A percentile compares a stretch with the other conserved stretches of the same genome.
Conservation (phyloP, 139 green algal genomes). For the Ettlia oleoabundans region DNA sequence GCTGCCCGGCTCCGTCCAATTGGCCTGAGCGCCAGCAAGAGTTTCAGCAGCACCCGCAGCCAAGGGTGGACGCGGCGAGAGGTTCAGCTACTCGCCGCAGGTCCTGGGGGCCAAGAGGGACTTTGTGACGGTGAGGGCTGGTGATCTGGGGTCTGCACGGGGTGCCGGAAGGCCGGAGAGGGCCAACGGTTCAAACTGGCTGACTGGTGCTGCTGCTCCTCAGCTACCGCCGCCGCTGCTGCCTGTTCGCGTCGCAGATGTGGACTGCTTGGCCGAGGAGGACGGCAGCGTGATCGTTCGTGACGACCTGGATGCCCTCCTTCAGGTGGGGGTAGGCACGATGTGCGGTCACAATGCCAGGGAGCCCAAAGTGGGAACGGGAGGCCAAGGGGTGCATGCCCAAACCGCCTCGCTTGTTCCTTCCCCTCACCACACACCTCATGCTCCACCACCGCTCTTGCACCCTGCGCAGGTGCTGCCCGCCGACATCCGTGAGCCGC, state of each 20-base stretch:
- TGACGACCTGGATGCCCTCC: conserved; percentile 85
- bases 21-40: background rate
- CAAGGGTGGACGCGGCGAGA: background rate
- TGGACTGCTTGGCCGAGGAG: conserved; percentile 60
- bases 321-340: conserved; percentile 51
- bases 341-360: too few relatives aligned
- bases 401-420: background rate
- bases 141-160: background rate
- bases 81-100: background rate
- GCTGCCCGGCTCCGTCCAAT: background rate
- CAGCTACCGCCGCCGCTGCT: background rate
- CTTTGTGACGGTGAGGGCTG: background rate
- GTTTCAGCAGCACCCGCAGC: background rate
- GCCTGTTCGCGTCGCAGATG: background rate
- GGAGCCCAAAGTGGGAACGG: too few relatives aligned
- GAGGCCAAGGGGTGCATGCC: too few relatives aligned
- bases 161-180: background rate
- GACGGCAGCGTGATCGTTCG: conserved; percentile 80
- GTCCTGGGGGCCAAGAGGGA: background rate
- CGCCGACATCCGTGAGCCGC: conserved; percentile 65
- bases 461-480: conserved; percentile 75
- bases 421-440: background rate
- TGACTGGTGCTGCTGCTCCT: background rate
- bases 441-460: background rate
- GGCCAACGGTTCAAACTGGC: background rate